Evolutionary conservation across 306 rosid genomes (phyloP), one percentile per base, ranked within the genome.

Genomic region (Sphenostylis stenocarpa): DNA sequence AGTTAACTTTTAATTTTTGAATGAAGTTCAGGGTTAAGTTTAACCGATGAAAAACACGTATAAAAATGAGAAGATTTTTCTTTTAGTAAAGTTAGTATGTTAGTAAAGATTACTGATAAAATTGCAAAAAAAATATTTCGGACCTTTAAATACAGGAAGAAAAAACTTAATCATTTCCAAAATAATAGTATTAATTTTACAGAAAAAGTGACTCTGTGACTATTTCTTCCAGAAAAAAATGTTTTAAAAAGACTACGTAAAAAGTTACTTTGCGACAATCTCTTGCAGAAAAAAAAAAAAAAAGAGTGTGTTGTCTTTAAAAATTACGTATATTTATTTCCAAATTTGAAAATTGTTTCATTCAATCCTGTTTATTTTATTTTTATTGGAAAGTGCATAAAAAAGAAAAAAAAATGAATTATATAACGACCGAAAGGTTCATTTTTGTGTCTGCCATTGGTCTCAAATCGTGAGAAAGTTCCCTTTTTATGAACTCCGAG

Each of bases 401-500:
- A 13, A 44, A 43, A 14, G 33, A 44, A 29, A 39, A 6, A 45
- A 14, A 31, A 26, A 49, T 29, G 20, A 13, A 20, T 19, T 71
- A 71, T 20, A 71, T 72, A 31, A 26, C 26, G 14, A 41, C 58
- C 66, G 39, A 28, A 62, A 55, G 29, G 12, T 65, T 66, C 20
- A 26, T 31, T 21, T 41, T 20, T 23, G n/a, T 19, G 52, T 60
- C 52, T 31, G 68, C 33, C 39, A 13, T 44, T 66, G 41, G 58
- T 44, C 71, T 74, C 39, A 70, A 43, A 38, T 70, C 73, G 61
- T 73, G 48, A 47, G 16, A 38, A 70, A 56, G 79, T 62, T 21
- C 19, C 72, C 15, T 52, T 74, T 78, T 7, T 16, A 58, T 75
- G 67, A 28, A 45, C 79, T 58, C 83, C 20, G 36, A 58, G 33